A percentile compares a stretch with the other conserved stretches of the same genome.
Conservation (phyloP, 2,329 filamentous ascomycete species). For the Helicocarpus griseus region DNA sequence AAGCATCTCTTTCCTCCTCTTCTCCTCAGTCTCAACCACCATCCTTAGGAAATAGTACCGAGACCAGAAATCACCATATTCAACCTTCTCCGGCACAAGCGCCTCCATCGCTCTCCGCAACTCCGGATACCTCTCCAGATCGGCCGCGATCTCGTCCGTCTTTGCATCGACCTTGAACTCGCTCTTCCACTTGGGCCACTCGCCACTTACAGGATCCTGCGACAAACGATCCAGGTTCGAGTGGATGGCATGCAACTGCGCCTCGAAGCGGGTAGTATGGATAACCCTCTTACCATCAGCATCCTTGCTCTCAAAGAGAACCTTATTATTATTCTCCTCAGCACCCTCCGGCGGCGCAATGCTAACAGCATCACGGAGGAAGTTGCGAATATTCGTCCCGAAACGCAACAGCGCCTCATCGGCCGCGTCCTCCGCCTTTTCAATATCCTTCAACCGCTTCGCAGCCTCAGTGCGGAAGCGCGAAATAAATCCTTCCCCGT, state of each 20-base stretch:
- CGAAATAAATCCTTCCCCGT: constrained; percentile 58
- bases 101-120: constrained; percentile 85
- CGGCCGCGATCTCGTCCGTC: constrained; percentile 70
- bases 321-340: constrained; percentile 43
- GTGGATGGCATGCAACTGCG: constrained; percentile 91
- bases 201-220: constrained; percentile 64
- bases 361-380: constrained; percentile 79
- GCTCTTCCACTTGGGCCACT: constrained; percentile 65
- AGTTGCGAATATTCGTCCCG: constrained; percentile 79
- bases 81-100: constrained; percentile 83
- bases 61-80: constrained; percentile 84
- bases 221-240: constrained; percentile 72
- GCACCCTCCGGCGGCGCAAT: constrained; percentile 61
- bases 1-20: constrained; percentile 74
- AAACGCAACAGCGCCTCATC: constrained; percentile 92
- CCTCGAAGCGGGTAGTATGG: constrained; percentile 87
- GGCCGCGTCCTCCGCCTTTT: constrained; percentile 86
- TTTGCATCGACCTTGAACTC: constrained; percentile 72
- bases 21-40: constrained; percentile 87
- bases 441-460: constrained; percentile 77
- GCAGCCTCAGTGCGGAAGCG: constrained; percentile 67
- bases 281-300: constrained; percentile 82
- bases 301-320: constrained; percentile 92
- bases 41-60: constrained; percentile 92
- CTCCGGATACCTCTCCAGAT: constrained; percentile 80